Conservation (phyloP, 1,284 basidiomycete species). For the Earliella scabrosa region DNA sequence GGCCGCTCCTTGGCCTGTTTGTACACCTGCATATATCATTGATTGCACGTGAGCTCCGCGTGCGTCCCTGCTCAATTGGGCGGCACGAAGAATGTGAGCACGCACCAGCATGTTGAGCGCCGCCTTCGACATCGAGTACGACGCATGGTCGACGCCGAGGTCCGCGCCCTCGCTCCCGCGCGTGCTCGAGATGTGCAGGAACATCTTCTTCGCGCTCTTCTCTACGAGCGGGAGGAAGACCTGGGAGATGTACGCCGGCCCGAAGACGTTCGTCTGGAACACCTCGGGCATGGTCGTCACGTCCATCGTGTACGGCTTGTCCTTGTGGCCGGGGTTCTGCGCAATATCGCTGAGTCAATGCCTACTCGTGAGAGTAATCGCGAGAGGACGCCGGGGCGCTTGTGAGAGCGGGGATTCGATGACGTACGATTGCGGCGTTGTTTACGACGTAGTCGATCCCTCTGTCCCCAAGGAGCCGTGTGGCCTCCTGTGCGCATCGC, state of each 20-base stretch:
- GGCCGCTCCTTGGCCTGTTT: background rate
- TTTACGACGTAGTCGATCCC: slow-evolving; percentile 43
- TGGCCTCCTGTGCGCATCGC: slow-evolving; percentile 22
- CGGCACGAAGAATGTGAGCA: background rate
- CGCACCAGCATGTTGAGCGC: too few relatives aligned
- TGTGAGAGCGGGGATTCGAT: too few relatives aligned
- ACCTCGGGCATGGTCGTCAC: background rate
- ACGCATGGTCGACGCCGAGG: too few relatives aligned
- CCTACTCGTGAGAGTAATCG: too few relatives aligned
- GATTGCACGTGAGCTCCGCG: too few relatives aligned
- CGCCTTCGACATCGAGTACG: background rate
- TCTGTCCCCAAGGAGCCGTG: slow-evolving; percentile 24
- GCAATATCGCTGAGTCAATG: too few relatives aligned
- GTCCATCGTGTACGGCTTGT: background rate
- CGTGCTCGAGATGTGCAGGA: background rate
- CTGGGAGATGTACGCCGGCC: background rate
- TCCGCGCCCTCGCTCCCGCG: background rate
- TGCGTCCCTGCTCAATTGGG: background rate
- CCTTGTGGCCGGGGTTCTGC: too few relatives aligned
- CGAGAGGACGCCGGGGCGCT: too few relatives aligned
- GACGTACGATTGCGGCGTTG: slow-evolving; percentile 28
- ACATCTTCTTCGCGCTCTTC: background rate
- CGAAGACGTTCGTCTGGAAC: background rate
- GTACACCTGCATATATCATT: too few relatives aligned
- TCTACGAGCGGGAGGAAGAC: background rate